These are phyloP conservation scores for Salix exigua DNA, from an alignment of 345 rosid genomes.

Conservation along the genomic window DNA sequence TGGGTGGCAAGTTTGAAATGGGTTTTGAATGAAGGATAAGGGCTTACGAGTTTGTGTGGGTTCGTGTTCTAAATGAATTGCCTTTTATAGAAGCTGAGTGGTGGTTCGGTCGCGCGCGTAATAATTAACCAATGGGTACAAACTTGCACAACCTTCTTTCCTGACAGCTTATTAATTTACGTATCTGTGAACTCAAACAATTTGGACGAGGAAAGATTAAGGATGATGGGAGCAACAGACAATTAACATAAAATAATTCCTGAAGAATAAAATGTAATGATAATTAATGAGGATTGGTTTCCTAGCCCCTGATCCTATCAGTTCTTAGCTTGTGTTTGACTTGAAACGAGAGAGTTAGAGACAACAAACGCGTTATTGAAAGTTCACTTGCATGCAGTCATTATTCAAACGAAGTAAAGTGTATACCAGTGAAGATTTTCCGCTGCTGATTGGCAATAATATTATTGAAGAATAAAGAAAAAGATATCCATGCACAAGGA, in stretches of 20 bases:
- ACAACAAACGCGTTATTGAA: conserved; percentile 23
- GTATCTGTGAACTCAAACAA: neutral
- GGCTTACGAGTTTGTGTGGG: neutral
- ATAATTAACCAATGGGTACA: neutral
- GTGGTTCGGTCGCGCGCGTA: neutral
- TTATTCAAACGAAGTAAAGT: neutral
- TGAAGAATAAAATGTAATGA: too few species aligned
- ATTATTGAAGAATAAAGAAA: too few species aligned
- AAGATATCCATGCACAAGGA: neutral
- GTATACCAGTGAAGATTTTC: too few species aligned
- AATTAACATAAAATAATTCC: too few species aligned
- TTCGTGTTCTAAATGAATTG: neutral
- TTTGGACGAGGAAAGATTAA: neutral
- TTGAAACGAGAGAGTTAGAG: neutral
- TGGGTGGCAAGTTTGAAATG: neutral
- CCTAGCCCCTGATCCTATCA: too few species aligned
- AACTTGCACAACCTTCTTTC: conserved; percentile 8
- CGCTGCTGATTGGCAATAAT: too few species aligned
- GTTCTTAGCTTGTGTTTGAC: neutral
- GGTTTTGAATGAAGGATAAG: neutral
- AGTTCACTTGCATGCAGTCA: neutral
- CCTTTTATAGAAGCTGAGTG: neutral
- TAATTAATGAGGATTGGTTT: too few species aligned
- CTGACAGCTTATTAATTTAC: neutral
- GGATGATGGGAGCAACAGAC: neutral